Evolutionary conservation across 257 asterid species (phyloP).

Genomic region (Primulina huaijiensis): DNA sequence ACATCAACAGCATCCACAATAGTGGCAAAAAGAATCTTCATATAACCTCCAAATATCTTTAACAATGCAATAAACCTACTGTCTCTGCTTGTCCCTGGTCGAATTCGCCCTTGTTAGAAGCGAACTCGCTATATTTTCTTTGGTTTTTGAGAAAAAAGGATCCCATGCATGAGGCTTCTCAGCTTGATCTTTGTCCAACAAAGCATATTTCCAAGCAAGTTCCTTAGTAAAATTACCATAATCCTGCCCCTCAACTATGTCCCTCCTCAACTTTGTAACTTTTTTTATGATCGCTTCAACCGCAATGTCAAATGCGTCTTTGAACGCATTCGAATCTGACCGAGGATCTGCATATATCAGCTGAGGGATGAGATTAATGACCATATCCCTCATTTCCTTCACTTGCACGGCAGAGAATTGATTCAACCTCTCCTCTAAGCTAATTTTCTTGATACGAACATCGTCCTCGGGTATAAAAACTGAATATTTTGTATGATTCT

Average conservation of each 20-base stretch:
- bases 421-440: conserved; percentile 59
- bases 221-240: conserved; percentile 55
- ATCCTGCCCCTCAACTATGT: conserved; percentile 49
- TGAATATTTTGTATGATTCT: conserved; percentile 52
- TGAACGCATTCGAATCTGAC: conserved; percentile 55
- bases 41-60: background rate
- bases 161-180: conserved; percentile 77
- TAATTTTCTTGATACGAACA: conserved; percentile 40
- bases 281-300: conserved; percentile 59
- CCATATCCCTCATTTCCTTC: conserved; percentile 66
- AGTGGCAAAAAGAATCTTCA: background rate
- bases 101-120: conserved; percentile 43
- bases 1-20: conserved; percentile 16
- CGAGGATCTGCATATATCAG: conserved; percentile 78
- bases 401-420: conserved; percentile 46
- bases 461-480: conserved; percentile 75
- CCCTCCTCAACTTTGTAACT: conserved; percentile 69
- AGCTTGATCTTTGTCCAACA: conserved; percentile 51
- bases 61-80: conserved; percentile 18
- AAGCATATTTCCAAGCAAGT: conserved; percentile 72
- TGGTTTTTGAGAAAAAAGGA: conserved; percentile 58
- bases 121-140: conserved; percentile 34
- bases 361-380: conserved; percentile 69
- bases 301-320: conserved; percentile 85
- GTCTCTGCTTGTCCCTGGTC: conserved; percentile 55